Evolutionary conservation across 352 stramenopile species (phyloP).

Genomic region (Phytopythium kandeliae): DNA sequence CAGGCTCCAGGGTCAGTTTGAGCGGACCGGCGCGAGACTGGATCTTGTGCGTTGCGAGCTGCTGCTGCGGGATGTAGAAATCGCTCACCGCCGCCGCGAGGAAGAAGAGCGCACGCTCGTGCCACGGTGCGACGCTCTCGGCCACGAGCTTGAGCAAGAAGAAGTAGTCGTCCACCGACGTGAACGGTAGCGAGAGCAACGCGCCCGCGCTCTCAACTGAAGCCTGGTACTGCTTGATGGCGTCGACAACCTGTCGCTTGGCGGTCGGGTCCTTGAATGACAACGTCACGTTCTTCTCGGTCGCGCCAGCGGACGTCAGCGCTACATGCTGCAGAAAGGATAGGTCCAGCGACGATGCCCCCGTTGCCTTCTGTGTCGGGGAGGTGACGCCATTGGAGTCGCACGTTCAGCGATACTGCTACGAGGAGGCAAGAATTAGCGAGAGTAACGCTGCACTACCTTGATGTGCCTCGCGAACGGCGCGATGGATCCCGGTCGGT

Average conservation of each 20-base stretch:
- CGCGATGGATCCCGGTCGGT: constrained; percentile 80
- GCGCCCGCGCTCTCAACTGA: constrained; percentile 26
- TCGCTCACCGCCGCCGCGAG: constrained; percentile 97
- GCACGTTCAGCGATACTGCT: background rate
- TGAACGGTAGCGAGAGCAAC: constrained; percentile 91
- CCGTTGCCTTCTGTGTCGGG: constrained; percentile 26
- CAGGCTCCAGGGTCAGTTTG: constrained; percentile 85
- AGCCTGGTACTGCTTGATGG: constrained; percentile 41
- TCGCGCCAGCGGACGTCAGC: constrained; percentile 11
- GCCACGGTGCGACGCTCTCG: constrained; percentile 46
- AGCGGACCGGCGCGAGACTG: constrained; percentile 82
- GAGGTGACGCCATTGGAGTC: too few species aligned
- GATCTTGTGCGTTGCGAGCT: constrained; percentile 96
- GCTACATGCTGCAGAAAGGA: constrained; percentile 57
- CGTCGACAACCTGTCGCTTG: constrained; percentile 42
- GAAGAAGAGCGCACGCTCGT: constrained; percentile 87
- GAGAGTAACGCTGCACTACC: constrained; percentile 5
- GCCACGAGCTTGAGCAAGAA: constrained; percentile 85
- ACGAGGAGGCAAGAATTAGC: too few species aligned
- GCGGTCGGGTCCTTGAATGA: constrained; percentile 22
- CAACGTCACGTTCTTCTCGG: constrained; percentile 30
- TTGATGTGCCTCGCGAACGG: constrained; percentile 83
- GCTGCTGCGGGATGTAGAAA: constrained; percentile 93
- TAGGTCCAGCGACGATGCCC: constrained; percentile 51
- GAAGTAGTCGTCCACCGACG: constrained; percentile 96